Evolutionary conservation across 1,139 yeast genomes (phyloP), one percentile per base, ranked within the genome.

Genomic region (Yamadazyma mexicana): DNA sequence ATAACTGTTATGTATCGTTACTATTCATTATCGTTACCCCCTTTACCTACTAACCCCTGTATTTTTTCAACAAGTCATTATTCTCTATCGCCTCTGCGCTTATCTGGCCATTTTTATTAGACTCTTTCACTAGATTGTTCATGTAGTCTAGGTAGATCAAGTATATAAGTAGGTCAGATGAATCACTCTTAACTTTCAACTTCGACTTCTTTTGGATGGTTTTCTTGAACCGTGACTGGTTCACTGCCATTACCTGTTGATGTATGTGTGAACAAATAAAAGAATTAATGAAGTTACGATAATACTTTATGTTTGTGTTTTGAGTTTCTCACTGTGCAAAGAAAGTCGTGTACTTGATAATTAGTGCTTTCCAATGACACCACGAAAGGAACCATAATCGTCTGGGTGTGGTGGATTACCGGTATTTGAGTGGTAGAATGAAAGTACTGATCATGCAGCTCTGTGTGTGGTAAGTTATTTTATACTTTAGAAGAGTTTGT

Each of bases 111-210:
- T 43, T 37, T 10, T 28, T 41, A 10, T 18, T 27, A 2, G 46
- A 66, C 34, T 62, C 62, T 10, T 45, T 38, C 5, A 71, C 49
- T 33, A 78, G 50, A 14, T 64, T 66, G 36, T 61, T 62, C 42
- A 77, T 40, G 47, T 75, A 79, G 34, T 75, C 62, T 17, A 75
- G 50, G 43, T 77, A 77, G 30, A 78, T 64, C 44, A 79, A 52
- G 42, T 75, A 71, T n/a, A 77, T 52, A 46, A 78, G 51, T 15
- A 77, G 44, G 49, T 72, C 78, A 33, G 70, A 55, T 28, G 66
- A 59, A 45, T 74, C 79, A 20, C 63, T 62, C 44, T 62, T 63
- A 31, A 67, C 40, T 12, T 39, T 40, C 14, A 42, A 38, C 24
- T 36, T 39, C 3, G 55, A 50, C 38, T 54, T 56, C 14, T 51